Conservation (phyloP, 768 basidiomycete species). For the Podaxis sp. region DNA sequence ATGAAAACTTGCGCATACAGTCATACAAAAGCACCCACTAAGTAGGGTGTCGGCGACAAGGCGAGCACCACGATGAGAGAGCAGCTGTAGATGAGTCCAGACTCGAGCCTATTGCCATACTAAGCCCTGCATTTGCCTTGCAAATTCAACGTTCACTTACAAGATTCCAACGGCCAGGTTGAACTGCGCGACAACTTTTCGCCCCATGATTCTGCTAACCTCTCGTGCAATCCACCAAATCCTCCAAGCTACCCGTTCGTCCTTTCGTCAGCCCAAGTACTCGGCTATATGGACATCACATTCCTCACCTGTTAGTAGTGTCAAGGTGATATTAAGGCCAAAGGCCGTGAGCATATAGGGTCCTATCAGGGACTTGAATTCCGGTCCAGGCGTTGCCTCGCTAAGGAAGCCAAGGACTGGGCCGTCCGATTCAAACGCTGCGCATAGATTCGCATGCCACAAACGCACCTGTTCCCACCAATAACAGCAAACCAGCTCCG, state of each 20-base stretch:
- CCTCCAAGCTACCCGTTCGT: conserved; percentile 23
- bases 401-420: conserved; percentile 24
- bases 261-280: neutral
- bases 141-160: conserved; percentile 19
- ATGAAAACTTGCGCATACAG: neutral
- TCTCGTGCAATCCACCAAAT: conserved; percentile 31
- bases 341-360: conserved; percentile 33
- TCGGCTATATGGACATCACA: neutral
- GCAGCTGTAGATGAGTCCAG: conserved; percentile 23
- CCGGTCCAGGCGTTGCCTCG: conserved; percentile 18
- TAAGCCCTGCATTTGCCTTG: neutral
- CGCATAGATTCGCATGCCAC: neutral
- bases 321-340: conserved; percentile 34
- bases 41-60: conserved; percentile 20
- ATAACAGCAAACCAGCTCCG: conserved; percentile 28
- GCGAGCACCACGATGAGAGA: conserved; percentile 18
- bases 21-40: conserved; percentile 17
- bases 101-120: conserved; percentile 21
- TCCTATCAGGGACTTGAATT: conserved; percentile 18
- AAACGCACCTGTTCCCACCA: conserved; percentile 32
- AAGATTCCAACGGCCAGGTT: conserved; percentile 27
- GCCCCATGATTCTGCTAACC: conserved; percentile 24
- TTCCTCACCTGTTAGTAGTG: conserved; percentile 31
- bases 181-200: conserved; percentile 22
- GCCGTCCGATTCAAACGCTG: neutral